Percentiles rank a stretch among this genome's conserved stretches.
Evolutionary conservation across 768 basidiomycete species (phyloP).

Genomic region (Pleurotus cornucopiae): DNA sequence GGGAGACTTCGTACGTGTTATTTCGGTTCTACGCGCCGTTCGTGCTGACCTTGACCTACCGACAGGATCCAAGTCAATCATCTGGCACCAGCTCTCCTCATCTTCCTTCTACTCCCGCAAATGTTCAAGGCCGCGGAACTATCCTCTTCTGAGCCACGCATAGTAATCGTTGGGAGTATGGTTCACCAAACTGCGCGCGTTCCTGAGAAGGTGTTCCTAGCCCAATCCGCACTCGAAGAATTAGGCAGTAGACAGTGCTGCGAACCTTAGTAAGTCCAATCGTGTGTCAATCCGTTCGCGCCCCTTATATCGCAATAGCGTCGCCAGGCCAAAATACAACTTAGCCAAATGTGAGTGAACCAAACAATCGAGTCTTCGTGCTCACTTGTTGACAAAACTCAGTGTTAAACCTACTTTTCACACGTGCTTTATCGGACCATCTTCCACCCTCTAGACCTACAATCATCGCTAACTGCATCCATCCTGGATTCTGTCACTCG

Average conservation of each 20-base stretch:
- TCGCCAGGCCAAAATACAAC: conserved; percentile 21
- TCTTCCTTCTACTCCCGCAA: conserved; percentile 37
- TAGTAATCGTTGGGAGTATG: conserved; percentile 42
- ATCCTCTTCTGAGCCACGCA: conserved; percentile 23
- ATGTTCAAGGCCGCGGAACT: conserved; percentile 32
- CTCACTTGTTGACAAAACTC: not conserved
- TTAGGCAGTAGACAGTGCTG: conserved; percentile 28
- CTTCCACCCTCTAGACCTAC: conserved; percentile 17
- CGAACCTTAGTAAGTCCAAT: conserved; percentile 5
- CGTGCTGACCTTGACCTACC: not conserved
- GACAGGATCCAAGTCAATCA: conserved; percentile 45
- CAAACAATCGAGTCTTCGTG: not conserved
- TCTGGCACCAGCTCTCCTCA: conserved; percentile 35
- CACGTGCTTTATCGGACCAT: conserved; percentile 28
- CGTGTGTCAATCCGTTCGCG: not conserved
- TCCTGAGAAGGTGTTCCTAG: conserved; percentile 18
- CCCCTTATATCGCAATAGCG: conserved; percentile 6
- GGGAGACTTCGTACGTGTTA: conserved; percentile 36
- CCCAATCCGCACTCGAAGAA: conserved; percentile 23
- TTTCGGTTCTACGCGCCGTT: not conserved
- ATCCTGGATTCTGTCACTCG: conserved; percentile 40
- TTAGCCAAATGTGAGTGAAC: conserved; percentile 30
- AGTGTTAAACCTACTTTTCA: conserved; percentile 40
- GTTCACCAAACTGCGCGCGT: conserved; percentile 28
- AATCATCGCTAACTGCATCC: conserved; percentile 30